Percentiles rank a stretch among this genome's conserved stretches.
phyloP scores from a whole-genome alignment of 164 flowering plant genomes.

The Vitis amurensis region DNA sequence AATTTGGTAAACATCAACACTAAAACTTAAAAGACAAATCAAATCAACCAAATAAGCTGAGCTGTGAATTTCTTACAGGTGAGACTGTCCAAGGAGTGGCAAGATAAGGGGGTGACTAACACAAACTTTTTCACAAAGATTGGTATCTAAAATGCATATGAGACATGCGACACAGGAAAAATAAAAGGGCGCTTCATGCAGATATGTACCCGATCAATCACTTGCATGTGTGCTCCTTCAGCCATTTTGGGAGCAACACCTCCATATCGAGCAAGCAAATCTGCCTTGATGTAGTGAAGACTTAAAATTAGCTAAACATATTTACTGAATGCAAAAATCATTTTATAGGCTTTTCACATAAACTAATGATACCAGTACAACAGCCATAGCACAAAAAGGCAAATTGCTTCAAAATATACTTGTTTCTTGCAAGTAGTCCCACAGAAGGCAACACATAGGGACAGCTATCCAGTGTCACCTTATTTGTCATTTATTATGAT shows the following conservation, averaged over 20 bases:
- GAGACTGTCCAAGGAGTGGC: no score
- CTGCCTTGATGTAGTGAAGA: conserved; percentile 58
- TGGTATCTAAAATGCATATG: background rate
- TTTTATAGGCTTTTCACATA: background rate
- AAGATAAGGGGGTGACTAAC: no score
- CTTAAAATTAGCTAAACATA: conserved; percentile 14
- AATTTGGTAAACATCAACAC: background rate
- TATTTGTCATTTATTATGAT: no score
- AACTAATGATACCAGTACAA: background rate
- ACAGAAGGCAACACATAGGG: no score
- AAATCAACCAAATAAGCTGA: no score
- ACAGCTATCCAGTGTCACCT: no score
- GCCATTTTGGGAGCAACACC: conserved; percentile 99
- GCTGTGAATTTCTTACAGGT: no score
- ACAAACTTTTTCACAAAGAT: no score
- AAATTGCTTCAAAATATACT: no score
- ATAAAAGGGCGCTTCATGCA: background rate
- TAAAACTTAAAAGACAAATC: no score
- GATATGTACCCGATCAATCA: conserved; percentile 58
- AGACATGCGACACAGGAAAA: background rate
- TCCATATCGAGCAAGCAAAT: conserved; percentile 79
- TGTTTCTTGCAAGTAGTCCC: no score
- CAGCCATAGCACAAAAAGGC: no score
- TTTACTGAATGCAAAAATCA: background rate
- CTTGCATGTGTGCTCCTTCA: conserved; percentile 81